Base-by-base conservation (phyloP, 2,329 filamentous ascomycete species). In the Colletotrichum scovillei region DNA sequence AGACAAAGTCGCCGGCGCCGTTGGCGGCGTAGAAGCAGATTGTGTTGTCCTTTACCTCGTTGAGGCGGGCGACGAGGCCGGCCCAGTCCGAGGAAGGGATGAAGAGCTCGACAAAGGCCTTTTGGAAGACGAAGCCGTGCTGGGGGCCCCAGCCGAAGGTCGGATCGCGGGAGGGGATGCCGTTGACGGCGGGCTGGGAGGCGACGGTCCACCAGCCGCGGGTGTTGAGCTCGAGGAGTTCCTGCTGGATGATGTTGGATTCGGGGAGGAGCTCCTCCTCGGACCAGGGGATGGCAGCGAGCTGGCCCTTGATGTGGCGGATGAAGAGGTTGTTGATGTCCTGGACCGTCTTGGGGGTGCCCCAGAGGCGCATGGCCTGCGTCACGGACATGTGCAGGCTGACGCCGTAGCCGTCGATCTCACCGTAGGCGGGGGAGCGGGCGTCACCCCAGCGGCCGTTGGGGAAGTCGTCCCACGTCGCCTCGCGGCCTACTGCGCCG, bases 361-460 rank as follows among this genome's bases (percentile, higher is more conserved):
- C 95, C 97, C 97, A 99, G 38, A 98, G 88, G 76, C 90, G 89
- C 76, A 96, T 90, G 14, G 97, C 97, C 79, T 95, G 92, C 2
- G 92, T 89, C n/a, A 94, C 91, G 0, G 94, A 94, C 80, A 98
- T 94, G 84, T 98, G 97, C 52, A 99, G 87, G 69, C 93, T 97
- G n/a, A 97, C 95, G 12, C 97, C 97, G 80, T 98, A 98, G n/a
- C 96, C 96, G 80, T 98, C 95, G 72, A 98, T 98, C 82, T 98
- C 95, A 78, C 96, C 96, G 80, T 97, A 98, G 0, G 96, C 96
- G 1, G 95, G 95, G 3, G 95, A 98, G 65, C 96, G 91, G 5
- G 95, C 94, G 79, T 98, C 96, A 80, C 96, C 96, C 92, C 96
- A 98, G 68, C 96, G 91, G 32, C 96, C 97, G 85, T 98, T 98